A percentile compares a stretch with the other conserved stretches of the same genome.
phyloP scores from a whole-genome alignment of 2,329 filamentous ascomycete species.

The Aureobasidium sp. region DNA sequence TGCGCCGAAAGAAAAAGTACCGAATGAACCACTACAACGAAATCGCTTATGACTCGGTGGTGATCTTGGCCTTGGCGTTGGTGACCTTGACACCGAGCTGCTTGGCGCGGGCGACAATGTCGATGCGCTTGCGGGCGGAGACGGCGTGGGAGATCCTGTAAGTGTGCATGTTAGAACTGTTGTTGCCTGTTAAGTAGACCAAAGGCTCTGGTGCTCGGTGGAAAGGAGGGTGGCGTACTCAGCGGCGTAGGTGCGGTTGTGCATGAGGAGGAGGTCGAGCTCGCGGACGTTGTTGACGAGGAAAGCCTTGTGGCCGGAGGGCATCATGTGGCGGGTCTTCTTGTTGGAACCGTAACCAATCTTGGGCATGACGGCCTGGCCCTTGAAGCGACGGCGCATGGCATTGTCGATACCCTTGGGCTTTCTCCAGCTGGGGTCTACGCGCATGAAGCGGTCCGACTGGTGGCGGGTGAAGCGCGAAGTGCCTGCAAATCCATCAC shows the following conservation, averaged over 20 bases:
- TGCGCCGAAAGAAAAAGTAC: slow-evolving; percentile 9
- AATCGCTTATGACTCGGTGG: slow-evolving; percentile 67
- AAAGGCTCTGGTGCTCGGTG: not conserved
- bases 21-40: slow-evolving; percentile 10
- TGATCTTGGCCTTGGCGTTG: slow-evolving; percentile 98
- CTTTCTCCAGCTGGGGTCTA: slow-evolving; percentile 91
- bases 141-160: slow-evolving; percentile 92
- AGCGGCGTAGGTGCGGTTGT: slow-evolving; percentile 98
- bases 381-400: slow-evolving; percentile 95
- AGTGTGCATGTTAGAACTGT: slow-evolving; percentile 35
- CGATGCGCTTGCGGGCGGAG: slow-evolving; percentile 96
- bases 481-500: slow-evolving; percentile 56
- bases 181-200: not conserved
- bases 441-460: slow-evolving; percentile 92
- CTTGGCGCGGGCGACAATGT: slow-evolving; percentile 96
- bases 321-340: slow-evolving; percentile 98
- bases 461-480: slow-evolving; percentile 97
- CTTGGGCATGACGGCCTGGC: slow-evolving; percentile 95
- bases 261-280: slow-evolving; percentile 97
- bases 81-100: slow-evolving; percentile 99
- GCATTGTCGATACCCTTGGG: slow-evolving; percentile 99
- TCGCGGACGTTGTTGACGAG: slow-evolving; percentile 95
- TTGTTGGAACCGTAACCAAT: slow-evolving; percentile 99
- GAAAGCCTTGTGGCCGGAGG: slow-evolving; percentile 99
- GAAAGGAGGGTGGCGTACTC: slow-evolving; percentile 60